Conservation (phyloP, 2,329 filamentous ascomycete genomes). For the Ophiostoma ulmi region DNA sequence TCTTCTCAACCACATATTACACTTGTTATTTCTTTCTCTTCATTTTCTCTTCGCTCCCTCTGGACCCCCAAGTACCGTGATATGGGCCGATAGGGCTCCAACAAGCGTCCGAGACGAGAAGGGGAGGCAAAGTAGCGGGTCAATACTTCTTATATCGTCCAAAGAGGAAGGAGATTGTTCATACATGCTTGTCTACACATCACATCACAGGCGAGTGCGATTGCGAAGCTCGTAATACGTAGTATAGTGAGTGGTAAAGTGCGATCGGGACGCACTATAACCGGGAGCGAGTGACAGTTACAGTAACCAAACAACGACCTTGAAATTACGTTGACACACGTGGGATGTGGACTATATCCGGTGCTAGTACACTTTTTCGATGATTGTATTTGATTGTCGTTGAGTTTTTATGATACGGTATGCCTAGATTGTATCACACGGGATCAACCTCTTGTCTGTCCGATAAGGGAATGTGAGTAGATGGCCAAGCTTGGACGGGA, state of each 20-base stretch:
- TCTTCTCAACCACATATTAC: not conserved
- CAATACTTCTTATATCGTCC: not conserved
- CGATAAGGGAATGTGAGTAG: not conserved
- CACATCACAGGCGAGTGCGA: not conserved
- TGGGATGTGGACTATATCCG: not conserved
- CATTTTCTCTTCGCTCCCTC: not conserved
- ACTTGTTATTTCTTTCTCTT: not conserved
- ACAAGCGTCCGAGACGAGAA: not conserved
- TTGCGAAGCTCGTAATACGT: slow-evolving; percentile 2
- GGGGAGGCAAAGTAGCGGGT: not conserved
- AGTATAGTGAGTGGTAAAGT: not conserved
- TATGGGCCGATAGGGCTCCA: slow-evolving; percentile 11
- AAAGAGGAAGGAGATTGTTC: slow-evolving; percentile 9
- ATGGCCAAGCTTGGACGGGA: not conserved
- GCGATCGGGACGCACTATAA: not conserved
- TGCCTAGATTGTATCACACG: not conserved
- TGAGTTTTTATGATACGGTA: not conserved
- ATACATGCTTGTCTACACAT: not conserved
- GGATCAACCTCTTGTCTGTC: not conserved
- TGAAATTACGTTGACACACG: not conserved
- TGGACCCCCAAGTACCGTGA: slow-evolving; percentile 9
- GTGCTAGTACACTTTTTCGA: not conserved
- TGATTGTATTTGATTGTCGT: not conserved
- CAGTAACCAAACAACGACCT: too few relatives aligned
- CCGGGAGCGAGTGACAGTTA: not conserved